phyloP scores from a whole-genome alignment of 208 protist genomes.

The Acanthamoeba castellanii region DNA sequence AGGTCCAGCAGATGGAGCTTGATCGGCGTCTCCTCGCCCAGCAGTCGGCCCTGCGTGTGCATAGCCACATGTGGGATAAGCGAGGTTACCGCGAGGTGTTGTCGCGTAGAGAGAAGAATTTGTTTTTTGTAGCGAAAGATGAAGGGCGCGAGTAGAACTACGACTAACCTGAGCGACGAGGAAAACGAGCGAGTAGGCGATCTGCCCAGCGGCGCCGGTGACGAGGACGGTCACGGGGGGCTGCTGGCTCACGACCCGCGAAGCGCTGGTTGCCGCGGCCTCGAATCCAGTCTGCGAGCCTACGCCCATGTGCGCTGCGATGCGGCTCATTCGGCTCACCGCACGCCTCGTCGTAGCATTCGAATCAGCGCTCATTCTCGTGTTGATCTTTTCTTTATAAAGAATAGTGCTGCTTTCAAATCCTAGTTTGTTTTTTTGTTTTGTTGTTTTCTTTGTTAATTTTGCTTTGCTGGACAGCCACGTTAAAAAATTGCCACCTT shows the following conservation, averaged over 20 bases:
- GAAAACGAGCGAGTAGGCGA: conserved; percentile 85
- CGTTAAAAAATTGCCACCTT: not conserved
- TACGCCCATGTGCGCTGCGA: not conserved
- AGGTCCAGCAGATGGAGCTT: conserved; percentile 90
- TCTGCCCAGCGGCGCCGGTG: conserved; percentile 91
- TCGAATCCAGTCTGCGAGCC: not conserved
- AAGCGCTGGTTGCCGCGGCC: not conserved
- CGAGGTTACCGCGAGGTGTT: not conserved
- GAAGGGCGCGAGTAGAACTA: not conserved
- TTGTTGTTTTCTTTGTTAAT: too few species aligned
- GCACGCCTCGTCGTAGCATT: not conserved
- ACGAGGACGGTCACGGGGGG: conserved; percentile 55
- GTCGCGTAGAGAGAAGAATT: not conserved
- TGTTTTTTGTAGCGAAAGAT: not conserved
- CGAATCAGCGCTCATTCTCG: not conserved
- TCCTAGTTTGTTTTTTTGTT: not conserved
- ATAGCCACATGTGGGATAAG: not conserved
- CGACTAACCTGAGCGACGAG: conserved; percentile 54
- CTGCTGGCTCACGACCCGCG: not conserved
- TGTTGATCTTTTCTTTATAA: not conserved
- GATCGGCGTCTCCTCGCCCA: conserved; percentile 77
- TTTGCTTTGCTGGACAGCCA: not conserved
- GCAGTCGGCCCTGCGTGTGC: not conserved
- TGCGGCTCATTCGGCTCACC: not conserved
- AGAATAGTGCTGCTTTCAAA: not conserved